Base-by-base conservation (phyloP, 192 early-diverging fungal genomes). In the Coemansia sp. region DNA sequence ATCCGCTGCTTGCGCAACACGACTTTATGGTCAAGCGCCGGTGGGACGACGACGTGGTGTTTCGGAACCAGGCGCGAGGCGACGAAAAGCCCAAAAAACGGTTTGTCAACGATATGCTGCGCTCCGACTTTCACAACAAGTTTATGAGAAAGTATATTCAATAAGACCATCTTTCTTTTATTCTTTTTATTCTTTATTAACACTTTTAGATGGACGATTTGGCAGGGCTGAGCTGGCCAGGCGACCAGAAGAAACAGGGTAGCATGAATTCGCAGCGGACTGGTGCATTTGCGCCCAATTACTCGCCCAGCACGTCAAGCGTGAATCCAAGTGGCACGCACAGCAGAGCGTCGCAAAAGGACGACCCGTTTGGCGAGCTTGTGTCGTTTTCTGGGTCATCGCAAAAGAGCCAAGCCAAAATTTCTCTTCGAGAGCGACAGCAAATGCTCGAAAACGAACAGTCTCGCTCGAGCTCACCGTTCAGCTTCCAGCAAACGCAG, bases 21-120 rank as follows among this genome's bases (percentile, higher is more conserved):
- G 65, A 88, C 86, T 73, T 96, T 92, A 71, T 89, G 71, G 92
- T 97, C 25, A 97, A 96, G 84, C 73, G 93, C 56, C 84, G 89
- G 56, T 97, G 95, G 97, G 95, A 98, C 71, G 95, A 98, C 60
- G 97, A 98, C 74, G 97, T 98, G 39, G 89, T 98, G 38, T 98
- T 98, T 76, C 93, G 92, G 67, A 98, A 99, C 77, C 97, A 99
- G 81, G 93, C 94, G 0, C 79, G 87, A 41, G 93, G 91, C 29
- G 85, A 88, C 22, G 93, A 92, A 17, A 91, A 90, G 59, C 88
- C 92, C 32, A 91, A 93, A 71, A 96, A 97, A 77, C 84, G 96
- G 53, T 99, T 98, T 80, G 87, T 98, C 68, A 99, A 99, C 73
- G 96, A 99, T 80, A 90, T 96, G 81, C 76, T 98, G 51, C 87